A percentile compares a stretch with the other conserved stretches of the same genome.
Conservation (phyloP, 352 stramenopile genomes). For the Halophytophthora polymorphica region DNA sequence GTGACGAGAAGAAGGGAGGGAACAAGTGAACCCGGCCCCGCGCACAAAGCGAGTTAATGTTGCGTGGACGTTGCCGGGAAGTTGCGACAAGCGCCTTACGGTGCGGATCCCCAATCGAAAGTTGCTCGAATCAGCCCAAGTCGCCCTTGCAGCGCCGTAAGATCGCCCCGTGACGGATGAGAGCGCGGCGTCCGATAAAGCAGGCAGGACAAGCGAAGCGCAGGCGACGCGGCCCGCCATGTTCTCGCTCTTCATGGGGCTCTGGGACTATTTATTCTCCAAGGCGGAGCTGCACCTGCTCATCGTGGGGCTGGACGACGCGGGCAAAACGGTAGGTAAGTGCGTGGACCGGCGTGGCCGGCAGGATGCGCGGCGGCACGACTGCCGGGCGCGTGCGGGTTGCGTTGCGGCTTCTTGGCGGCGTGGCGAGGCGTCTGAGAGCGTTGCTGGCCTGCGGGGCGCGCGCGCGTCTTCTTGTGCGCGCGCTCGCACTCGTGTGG, state of each 20-base stretch:
- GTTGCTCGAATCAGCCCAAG: too few species aligned
- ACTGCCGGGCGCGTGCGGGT: neutral
- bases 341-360: constrained; percentile 7
- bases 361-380: neutral
- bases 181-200: neutral
- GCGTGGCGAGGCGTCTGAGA: too few species aligned
- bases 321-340: constrained; percentile 89
- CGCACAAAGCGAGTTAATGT: neutral
- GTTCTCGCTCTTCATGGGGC: constrained; percentile 82
- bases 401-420: neutral
- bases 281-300: constrained; percentile 89
- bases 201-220: neutral
- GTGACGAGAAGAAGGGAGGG: too few species aligned
- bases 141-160: too few species aligned
- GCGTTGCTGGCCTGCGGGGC: too few species aligned
- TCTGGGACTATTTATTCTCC: constrained; percentile 83
- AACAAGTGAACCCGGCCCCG: too few species aligned
- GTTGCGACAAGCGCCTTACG: too few species aligned
- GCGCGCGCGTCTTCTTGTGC: neutral
- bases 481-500: neutral
- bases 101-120: too few species aligned
- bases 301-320: constrained; percentile 90
- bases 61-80: constrained; percentile 2
- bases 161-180: neutral
- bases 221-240: constrained; percentile 24